phyloP scores from a whole-genome alignment of 2,329 filamentous ascomycete genomes.

The Aspergillus aculeatinus region DNA sequence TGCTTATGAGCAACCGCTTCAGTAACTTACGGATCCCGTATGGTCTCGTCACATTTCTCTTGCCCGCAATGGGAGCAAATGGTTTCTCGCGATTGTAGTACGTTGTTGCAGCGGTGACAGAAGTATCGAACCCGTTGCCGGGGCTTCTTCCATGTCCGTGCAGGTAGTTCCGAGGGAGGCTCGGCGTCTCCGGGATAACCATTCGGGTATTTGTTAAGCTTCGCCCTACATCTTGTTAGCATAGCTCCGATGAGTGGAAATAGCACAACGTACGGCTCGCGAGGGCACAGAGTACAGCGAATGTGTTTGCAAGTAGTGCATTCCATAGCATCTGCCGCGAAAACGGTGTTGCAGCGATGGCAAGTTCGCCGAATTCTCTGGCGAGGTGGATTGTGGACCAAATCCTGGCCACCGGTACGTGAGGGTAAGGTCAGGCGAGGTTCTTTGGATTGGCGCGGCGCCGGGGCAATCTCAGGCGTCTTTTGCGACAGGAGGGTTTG shows the following conservation, averaged over 20 bases:
- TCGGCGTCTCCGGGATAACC: constrained; percentile 48
- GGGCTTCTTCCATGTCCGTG: constrained; percentile 40
- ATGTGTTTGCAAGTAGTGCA: constrained; percentile 70
- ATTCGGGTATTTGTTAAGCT: constrained; percentile 45
- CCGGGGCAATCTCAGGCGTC: constrained; percentile 24
- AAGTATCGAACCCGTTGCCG: constrained; percentile 42
- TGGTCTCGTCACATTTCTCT: constrained; percentile 42
- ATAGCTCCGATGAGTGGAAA: not conserved
- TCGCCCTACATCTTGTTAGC: constrained; percentile 30
- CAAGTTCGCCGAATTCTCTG: constrained; percentile 75
- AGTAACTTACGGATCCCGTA: constrained; percentile 42
- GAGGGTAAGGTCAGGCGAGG: constrained; percentile 54
- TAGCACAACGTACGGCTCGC: constrained; percentile 67
- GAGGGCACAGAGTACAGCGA: constrained; percentile 76
- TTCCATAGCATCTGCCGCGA: constrained; percentile 58
- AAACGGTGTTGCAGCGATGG: constrained; percentile 69
- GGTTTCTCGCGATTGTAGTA: constrained; percentile 34
- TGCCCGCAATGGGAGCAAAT: constrained; percentile 42
- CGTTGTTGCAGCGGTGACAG: constrained; percentile 41
- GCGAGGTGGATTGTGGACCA: constrained; percentile 68
- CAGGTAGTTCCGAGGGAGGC: constrained; percentile 32
- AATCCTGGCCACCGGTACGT: constrained; percentile 66
- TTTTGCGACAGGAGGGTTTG: constrained; percentile 19
- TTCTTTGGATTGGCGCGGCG: constrained; percentile 47
- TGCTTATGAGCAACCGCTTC: not conserved